phyloP scores from a whole-genome alignment of 805 yeast genomes.

The Ogataea salicorniae region DNA sequence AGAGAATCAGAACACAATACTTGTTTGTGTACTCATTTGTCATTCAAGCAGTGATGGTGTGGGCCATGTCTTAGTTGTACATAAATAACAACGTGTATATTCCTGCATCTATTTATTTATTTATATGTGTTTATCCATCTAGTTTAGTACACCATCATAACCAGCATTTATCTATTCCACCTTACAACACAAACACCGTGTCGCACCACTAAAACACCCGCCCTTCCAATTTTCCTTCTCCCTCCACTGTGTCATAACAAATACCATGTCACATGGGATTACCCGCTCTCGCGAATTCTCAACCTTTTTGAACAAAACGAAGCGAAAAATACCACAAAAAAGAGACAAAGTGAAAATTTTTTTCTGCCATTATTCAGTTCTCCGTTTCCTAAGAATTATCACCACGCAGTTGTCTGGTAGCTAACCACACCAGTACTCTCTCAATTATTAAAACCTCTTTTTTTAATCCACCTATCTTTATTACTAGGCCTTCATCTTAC shows the following conservation, averaged over 20 bases:
- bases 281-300: neutral
- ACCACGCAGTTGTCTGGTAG: neutral
- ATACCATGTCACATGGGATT: neutral
- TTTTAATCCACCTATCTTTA: neutral
- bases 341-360: slow-evolving; percentile 1
- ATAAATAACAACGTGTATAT: neutral
- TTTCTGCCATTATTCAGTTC: neutral
- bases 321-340: neutral
- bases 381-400: neutral
- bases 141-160: too few relatives aligned
- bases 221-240: neutral
- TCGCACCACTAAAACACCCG: neutral
- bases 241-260: neutral
- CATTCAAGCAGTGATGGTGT: slow-evolving; percentile 69
- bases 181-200: neutral
- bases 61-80: slow-evolving; percentile 48
- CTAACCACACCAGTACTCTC: neutral
- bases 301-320: neutral
- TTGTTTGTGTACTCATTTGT: slow-evolving; percentile 79
- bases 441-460: neutral
- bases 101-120: neutral
- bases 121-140: neutral
- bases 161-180: neutral
- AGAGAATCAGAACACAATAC: slow-evolving; percentile 81
- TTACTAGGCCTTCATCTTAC: neutral